Base-by-base conservation (phyloP, 2,329 filamentous ascomycete genomes). In the Arthrobotrys iridis region DNA sequence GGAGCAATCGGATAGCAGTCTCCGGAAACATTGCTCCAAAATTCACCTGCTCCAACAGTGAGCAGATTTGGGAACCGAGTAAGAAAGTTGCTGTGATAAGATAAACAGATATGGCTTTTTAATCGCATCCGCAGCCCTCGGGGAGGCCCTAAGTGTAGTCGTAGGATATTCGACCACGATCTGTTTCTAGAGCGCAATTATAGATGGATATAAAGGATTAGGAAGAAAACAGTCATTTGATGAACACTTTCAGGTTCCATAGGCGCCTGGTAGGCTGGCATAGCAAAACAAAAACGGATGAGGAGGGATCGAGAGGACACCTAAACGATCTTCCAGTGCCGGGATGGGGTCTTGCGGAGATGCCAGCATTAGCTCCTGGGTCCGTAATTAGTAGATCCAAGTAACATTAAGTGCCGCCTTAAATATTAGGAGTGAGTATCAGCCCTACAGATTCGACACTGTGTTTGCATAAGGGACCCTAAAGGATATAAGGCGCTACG, bases 191-290 rank as follows among this genome's bases (percentile, higher is more conserved):
- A 78, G 43, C 8, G 75, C 72, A 6, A 88, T 81, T 1, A 85
- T 82, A 5, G 82, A 78, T 4, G 83, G 80, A 78, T 88, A 88
- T 70, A 86, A 83, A 37, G 79, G 80, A 77, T 88, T 87, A 15
- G 88, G 83, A 10, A 84, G 81, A 76, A 88, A 85, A 11, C 88
- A 82, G 10, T 87, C 83, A 0, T 85, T 85, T 0, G 85, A 84
- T 11, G 35, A 37, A n/a, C 60, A 67, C 7, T 62, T 22, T 77
- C 64, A 45, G 76, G 43, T 20, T 86, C 86, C 85, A 88, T 87
- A 0, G 85, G 86, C 71, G 87, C 86, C 77, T 87, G 81, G 77
- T 86, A 87, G 1, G 83, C 82, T 0, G 85, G 83, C 79, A 86
- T 87, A 79, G n/a, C 86, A 87, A 0, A 85, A 85, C 1, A 85